phyloP scores from a whole-genome alignment of 306 rosid genomes.

The Urtica urens region DNA sequence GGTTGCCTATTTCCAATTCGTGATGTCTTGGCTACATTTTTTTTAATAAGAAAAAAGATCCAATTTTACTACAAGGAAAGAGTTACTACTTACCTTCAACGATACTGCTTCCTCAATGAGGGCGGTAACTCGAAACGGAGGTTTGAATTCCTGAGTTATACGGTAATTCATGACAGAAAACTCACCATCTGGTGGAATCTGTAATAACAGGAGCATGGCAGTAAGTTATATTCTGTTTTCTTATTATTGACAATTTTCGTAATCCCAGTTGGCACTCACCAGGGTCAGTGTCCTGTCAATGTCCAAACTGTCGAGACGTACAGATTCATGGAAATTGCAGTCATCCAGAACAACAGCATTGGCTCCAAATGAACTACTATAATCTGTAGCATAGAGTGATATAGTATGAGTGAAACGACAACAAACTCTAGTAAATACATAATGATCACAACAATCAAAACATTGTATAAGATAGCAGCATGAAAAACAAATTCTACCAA shows the following conservation, averaged over 20 bases:
- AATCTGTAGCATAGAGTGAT: slow-evolving; percentile 40
- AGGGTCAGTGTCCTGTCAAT: slow-evolving; percentile 61
- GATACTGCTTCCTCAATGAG: slow-evolving; percentile 79
- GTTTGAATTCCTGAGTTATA: slow-evolving; percentile 79
- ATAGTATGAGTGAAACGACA: slow-evolving; percentile 9
- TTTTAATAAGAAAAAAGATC: slow-evolving; percentile 12
- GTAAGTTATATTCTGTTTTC: no score
- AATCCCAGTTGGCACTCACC: slow-evolving; percentile 38
- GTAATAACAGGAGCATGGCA: no score
- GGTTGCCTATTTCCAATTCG: no score
- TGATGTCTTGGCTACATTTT: no score
- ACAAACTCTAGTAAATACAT: background rate
- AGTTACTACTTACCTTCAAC: slow-evolving; percentile 40
- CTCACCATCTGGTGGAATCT: slow-evolving; percentile 93
- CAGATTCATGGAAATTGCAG: slow-evolving; percentile 96
- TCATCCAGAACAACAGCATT: slow-evolving; percentile 76
- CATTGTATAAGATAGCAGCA: slow-evolving; percentile 1
- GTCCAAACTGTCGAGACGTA: slow-evolving; percentile 73
- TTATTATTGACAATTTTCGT: no score
- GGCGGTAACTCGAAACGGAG: slow-evolving; percentile 72
- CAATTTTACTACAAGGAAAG: background rate
- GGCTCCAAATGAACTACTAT: slow-evolving; percentile 48
- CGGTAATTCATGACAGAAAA: slow-evolving; percentile 95
- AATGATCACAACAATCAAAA: background rate
- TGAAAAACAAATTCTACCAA: background rate